Conservation (phyloP, 129 eudicot species). For the Sambucus nigra region DNA sequence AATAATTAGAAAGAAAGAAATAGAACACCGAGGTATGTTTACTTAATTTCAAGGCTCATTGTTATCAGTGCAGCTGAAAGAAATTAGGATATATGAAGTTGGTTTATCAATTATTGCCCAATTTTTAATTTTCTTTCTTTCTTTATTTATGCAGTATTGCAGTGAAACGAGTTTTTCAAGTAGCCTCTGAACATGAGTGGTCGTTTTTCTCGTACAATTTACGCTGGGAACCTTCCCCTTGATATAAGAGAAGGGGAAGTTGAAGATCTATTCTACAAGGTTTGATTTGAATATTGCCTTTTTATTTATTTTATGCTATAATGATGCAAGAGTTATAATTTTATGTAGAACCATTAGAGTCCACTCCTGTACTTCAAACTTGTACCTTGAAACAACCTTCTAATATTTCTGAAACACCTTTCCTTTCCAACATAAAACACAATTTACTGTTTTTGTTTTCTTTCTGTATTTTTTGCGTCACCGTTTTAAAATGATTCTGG, state of each 20-base stretch:
- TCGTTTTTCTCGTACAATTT: slow-evolving; percentile 85
- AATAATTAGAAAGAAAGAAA: no score
- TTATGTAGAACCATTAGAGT: no score
- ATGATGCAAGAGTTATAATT: neutral
- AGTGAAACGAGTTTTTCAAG: slow-evolving; percentile 12
- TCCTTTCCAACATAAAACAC: no score
- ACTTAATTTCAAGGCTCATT: slow-evolving; percentile 9
- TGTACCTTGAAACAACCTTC: neutral
- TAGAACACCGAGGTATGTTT: neutral
- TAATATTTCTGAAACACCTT: neutral
- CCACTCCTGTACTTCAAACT: neutral
- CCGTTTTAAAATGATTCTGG: no score
- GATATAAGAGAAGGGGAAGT: slow-evolving; percentile 77
- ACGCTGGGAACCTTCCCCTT: slow-evolving; percentile 95
- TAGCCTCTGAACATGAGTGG: slow-evolving; percentile 57
- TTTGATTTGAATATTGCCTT: slow-evolving; percentile 12
- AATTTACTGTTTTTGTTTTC: no score
- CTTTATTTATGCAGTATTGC: slow-evolving; percentile 27
- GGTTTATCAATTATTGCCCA: neutral
- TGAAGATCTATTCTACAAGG: slow-evolving; percentile 96
- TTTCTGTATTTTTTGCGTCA: no score
- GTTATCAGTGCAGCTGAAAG: slow-evolving; percentile 14
- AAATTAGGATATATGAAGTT: slow-evolving; percentile 18
- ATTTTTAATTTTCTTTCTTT: slow-evolving; percentile 9
- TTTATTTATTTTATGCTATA: neutral